phyloP scores from a whole-genome alignment of 306 rosid genomes.

The Echinosophora koreensis region DNA sequence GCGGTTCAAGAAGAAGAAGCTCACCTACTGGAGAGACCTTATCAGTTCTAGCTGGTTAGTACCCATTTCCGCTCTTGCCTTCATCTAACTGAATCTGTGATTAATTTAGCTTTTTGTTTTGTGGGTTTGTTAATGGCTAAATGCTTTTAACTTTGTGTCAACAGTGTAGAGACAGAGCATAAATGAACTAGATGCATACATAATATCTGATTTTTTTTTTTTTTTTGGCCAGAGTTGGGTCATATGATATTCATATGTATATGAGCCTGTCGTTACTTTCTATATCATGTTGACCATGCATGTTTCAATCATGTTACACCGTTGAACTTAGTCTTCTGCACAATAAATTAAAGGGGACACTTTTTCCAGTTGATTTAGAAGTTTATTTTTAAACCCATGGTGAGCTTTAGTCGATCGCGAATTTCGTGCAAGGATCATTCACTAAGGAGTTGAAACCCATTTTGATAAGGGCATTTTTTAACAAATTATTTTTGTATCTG shows the following conservation, averaged over 20 bases:
- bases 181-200: not conserved
- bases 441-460: not conserved
- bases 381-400: not conserved
- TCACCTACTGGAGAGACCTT: conserved; percentile 95
- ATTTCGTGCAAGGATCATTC: not conserved
- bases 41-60: conserved; percentile 87
- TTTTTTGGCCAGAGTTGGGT: not conserved
- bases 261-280: not conserved
- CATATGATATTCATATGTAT: not conserved
- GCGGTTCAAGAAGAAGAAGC: conserved; percentile 42
- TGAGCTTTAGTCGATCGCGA: not conserved
- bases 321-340: not conserved
- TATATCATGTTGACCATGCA: not conserved
- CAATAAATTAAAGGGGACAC: not conserved
- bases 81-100: not conserved
- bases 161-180: not conserved
- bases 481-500: not conserved
- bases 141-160: not conserved
- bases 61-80: conserved; percentile 39
- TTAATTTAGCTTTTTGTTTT: not conserved
- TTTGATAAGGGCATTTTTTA: not conserved
- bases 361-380: not conserved
- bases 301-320: not conserved
- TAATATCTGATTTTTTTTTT: not conserved
- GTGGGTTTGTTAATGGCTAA: not conserved